Evolutionary conservation across 192 early-diverging fungal species (phyloP), one percentile per base, ranked within the genome.

Genomic region (Rhizophlyctis rosea): DNA sequence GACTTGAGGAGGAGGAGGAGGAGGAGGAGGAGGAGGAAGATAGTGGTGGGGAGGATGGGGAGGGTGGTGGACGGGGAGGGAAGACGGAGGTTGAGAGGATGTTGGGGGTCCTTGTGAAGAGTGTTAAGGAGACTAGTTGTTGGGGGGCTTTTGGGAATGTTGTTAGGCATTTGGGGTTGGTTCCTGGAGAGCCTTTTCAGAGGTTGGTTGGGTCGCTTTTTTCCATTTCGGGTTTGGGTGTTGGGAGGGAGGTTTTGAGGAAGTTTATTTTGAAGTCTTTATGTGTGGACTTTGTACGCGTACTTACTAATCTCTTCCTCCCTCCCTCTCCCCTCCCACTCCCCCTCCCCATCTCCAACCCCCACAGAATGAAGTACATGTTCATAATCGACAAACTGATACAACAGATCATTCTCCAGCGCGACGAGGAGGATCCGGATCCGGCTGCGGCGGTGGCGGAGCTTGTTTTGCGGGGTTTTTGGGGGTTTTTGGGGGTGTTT

Each of bases 381-480:
- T 65, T 73, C 28, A 69, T 81, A 9, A 77, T 81, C 44, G 76
- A 78, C 36, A 81, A 81, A 50, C 47, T 79, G n/a, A 64, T 81
- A 2, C 73, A 77, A 48, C 79, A 80, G 61, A 54, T 81, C 4
- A 63, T 63, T 16, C 44, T 81, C 13, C 79, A 81, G 59, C 50
- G 61, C 32, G 64, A 68, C 48, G 67, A 52, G 5, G 79, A 80
- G 62, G 72, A 81, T 35, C 62, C 68, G 3, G 79, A 81, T 61
- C 79, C 79, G 7, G 57, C 58, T 25, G 70, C 72, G 4, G 60
- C 65, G 21, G 23, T 81, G 14, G 31, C 67, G 4, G 68, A 72
- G 23, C 48, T 81, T 5, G 77, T 80, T 56, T 54, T 76, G 29
- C 62, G 69, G 3, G n/a, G n/a, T n/a, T n/a, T n/a, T n/a, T n/a